Base-by-base conservation (phyloP, 768 basidiomycete genomes). In the Lentinula aciculospora region DNA sequence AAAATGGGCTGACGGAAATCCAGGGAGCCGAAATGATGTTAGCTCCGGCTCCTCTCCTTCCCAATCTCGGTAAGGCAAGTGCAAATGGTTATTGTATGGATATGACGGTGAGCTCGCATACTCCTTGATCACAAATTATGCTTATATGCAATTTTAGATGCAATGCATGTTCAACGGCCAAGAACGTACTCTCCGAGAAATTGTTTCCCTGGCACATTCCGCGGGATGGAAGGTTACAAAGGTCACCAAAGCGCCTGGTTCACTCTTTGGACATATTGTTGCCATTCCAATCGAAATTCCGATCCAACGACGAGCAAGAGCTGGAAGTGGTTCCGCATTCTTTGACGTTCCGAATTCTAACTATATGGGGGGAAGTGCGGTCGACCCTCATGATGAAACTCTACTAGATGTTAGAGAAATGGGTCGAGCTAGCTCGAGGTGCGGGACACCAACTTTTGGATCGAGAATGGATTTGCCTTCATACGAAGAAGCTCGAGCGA, bases 61-160 rank as follows among this genome's bases (percentile, higher is more conserved):
- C 88, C 5, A 92, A 91, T 64, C 69, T 89, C 5, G 89, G 89
- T 0, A 86, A 84, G 63, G 87, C 87, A 6, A 89, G 78, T 67
- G 71, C 75, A 15, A 79, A 74, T 50, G 80, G 72, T 8, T 83
- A 80, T 60, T 81, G 76, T 74, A 70, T 81, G 69, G 81, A 83
- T 60, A 65, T 83, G 58, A 72, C 75, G n/a, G 81, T 81, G 58
- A 53, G 78, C 58, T 3, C n/a, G 8, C 7, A 32, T 45, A 58
- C 8, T 10, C 17, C 57, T 36, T 34, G n/a, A n/a, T 27, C 34
- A 4, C 28, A 12, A n/a, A 42, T 49, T 28, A 46, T 59, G 19
- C 29, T 57, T 31, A 37, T 31, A 32, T 53, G 6, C 6, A 34
- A n/a, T 3, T 32, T 25, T 58, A 88, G 87, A 89, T 89, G 87